Evolutionary conservation across 805 yeast species (phyloP).

Genomic region (Ogataea salicorniae): DNA sequence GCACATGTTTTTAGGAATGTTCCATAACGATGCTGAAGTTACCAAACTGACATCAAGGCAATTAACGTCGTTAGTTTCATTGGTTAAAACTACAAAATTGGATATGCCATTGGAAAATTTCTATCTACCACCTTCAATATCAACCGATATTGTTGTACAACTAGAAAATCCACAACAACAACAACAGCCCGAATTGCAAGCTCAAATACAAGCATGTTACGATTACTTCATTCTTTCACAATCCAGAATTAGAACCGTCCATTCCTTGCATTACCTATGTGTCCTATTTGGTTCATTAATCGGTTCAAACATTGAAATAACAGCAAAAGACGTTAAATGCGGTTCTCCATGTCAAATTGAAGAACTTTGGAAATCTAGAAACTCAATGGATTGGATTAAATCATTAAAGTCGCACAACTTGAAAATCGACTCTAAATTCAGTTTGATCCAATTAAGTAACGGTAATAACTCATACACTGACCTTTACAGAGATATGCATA

Average conservation of each 20-base stretch:
- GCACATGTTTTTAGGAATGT: slow-evolving; percentile 52
- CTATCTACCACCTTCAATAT: slow-evolving; percentile 37
- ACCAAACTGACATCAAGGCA: slow-evolving; percentile 46
- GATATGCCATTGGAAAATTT: slow-evolving; percentile 45
- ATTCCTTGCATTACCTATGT: slow-evolving; percentile 45
- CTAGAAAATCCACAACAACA: slow-evolving; percentile 3
- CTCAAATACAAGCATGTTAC: slow-evolving; percentile 35
- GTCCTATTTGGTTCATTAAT: slow-evolving; percentile 42
- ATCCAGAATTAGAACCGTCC: slow-evolving; percentile 50
- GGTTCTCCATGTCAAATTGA: slow-evolving; percentile 64
- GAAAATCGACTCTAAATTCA: slow-evolving; percentile 47
- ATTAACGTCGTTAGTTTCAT: slow-evolving; percentile 48
- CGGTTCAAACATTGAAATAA: slow-evolving; percentile 37
- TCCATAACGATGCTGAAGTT: slow-evolving; percentile 49
- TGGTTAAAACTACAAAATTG: slow-evolving; percentile 48
- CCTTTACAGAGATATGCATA: slow-evolving; percentile 44
- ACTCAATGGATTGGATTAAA: slow-evolving; percentile 47
- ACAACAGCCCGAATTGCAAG: slow-evolving; percentile 13
- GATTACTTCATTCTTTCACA: slow-evolving; percentile 52
- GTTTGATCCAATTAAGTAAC: slow-evolving; percentile 54
- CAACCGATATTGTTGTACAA: slow-evolving; percentile 10
- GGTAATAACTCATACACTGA: slow-evolving; percentile 48
- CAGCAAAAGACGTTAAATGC: slow-evolving; percentile 44
- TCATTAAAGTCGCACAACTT: slow-evolving; percentile 33
- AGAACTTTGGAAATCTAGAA: slow-evolving; percentile 52